Percentiles rank a stretch among this genome's conserved stretches.
phyloP scores from a whole-genome alignment of 1,284 basidiomycete species.

The Singerocomus inundabilis region DNA sequence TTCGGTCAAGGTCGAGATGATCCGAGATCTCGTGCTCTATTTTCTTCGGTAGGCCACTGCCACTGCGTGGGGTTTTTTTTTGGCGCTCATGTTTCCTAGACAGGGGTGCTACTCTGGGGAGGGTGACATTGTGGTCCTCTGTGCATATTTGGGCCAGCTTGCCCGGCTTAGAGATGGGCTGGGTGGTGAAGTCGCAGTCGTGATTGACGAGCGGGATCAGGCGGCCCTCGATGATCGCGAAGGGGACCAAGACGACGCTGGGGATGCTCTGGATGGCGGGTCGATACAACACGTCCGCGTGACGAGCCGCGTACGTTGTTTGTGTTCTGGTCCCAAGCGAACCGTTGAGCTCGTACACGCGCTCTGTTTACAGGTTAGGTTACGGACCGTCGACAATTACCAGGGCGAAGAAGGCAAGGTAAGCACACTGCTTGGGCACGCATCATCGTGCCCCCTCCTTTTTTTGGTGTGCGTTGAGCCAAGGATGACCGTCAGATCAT shows the following conservation, averaged over 20 bases:
- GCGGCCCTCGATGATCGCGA: constrained; percentile 52
- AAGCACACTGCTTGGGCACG: no score
- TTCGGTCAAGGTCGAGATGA: constrained; percentile 67
- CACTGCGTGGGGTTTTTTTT: neutral
- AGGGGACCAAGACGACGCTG: constrained; percentile 37
- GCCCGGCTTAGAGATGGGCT: constrained; percentile 55
- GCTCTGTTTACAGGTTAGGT: constrained; percentile 53
- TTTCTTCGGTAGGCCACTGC: constrained; percentile 52
- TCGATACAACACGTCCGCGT: constrained; percentile 48
- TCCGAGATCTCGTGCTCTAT: constrained; percentile 67
- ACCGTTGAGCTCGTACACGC: no score
- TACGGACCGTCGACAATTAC: constrained; percentile 76
- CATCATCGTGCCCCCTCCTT: no score
- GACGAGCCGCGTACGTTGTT: constrained; percentile 42
- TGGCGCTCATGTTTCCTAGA: constrained; percentile 29
- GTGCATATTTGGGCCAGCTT: constrained; percentile 74
- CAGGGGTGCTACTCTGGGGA: constrained; percentile 57
- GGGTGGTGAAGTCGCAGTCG: constrained; percentile 49
- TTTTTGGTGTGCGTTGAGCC: no score
- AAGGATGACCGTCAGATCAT: constrained; percentile 45
- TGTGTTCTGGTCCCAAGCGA: no score
- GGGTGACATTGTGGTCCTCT: constrained; percentile 73
- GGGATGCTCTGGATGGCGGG: constrained; percentile 25
- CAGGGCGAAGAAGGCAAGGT: constrained; percentile 69
- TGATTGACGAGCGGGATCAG: constrained; percentile 70